These are phyloP conservation scores for Rhytidiadelphus loreus DNA, from an alignment of 225 moss, liverwort and hornwort genomes.

Conservation along the genomic window DNA sequence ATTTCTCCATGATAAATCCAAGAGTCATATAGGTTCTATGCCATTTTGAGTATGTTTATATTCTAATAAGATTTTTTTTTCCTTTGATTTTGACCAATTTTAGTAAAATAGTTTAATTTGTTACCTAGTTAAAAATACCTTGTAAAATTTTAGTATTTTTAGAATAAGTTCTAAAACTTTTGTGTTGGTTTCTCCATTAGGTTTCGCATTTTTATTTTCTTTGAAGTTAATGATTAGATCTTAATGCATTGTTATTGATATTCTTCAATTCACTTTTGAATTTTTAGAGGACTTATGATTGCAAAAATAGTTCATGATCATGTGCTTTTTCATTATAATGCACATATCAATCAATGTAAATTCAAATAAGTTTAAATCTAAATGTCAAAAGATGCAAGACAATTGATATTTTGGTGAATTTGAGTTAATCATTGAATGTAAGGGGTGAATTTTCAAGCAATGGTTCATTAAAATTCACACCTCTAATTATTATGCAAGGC, in stretches of 20 bases:
- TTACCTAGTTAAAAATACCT: neutral
- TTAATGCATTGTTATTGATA: neutral
- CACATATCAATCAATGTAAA: accelerated
- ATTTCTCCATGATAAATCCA: neutral
- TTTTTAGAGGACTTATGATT: neutral
- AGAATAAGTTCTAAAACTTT: neutral
- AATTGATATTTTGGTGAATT: neutral
- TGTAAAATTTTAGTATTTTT: neutral
- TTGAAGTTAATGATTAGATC: neutral
- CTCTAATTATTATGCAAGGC: neutral
- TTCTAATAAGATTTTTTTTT: neutral
- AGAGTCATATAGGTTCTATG: neutral
- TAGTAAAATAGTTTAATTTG: neutral
- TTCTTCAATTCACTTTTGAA: neutral
- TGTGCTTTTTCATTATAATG: accelerated
- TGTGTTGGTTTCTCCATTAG: neutral
- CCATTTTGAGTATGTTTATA: neutral
- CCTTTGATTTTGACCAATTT: neutral
- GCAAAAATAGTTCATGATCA: neutral
- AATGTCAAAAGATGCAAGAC: neutral
- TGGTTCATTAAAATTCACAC: neutral
- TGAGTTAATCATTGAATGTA: neutral
- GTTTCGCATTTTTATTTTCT: neutral
- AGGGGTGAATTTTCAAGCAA: neutral
- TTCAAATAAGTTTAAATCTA: neutral